These are phyloP conservation scores for Begonia fuchsioides DNA, from an alignment of 306 rosid genomes.

Conservation along the genomic window DNA sequence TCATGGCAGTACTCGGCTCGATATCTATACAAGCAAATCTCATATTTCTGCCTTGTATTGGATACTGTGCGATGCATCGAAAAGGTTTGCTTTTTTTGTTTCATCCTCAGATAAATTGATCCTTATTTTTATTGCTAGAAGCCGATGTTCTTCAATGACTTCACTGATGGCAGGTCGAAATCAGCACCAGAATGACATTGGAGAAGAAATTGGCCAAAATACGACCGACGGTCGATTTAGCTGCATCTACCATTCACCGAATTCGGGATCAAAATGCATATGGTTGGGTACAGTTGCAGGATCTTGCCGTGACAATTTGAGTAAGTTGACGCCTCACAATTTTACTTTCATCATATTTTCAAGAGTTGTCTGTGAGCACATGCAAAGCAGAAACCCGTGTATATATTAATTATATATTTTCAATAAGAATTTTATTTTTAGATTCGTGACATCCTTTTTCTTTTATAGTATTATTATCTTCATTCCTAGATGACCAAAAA, in stretches of 20 bases:
- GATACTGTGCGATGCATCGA: conserved; percentile 50
- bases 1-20: conserved; percentile 65
- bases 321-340: neutral
- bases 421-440: too few relatives aligned
- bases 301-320: conserved; percentile 38
- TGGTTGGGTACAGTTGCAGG: conserved; percentile 74
- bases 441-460: too few relatives aligned
- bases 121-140: neutral
- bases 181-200: conserved; percentile 28
- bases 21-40: conserved; percentile 69
- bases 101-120: neutral
- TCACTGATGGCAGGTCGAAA: conserved; percentile 36
- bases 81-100: conserved; percentile 30
- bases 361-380: too few relatives aligned
- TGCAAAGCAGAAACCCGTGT: too few relatives aligned
- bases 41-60: conserved; percentile 63
- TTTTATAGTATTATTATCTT: too few relatives aligned
- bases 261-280: conserved; percentile 70
- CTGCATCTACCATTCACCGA: conserved; percentile 44
- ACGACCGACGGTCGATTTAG: conserved; percentile 39
- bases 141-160: conserved; percentile 4
- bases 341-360: too few relatives aligned
- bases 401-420: too few relatives aligned
- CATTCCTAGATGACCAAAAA: too few relatives aligned
- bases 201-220: conserved; percentile 60